Conservation (phyloP, 2,329 filamentous ascomycete species). For the Fusarium continuum region DNA sequence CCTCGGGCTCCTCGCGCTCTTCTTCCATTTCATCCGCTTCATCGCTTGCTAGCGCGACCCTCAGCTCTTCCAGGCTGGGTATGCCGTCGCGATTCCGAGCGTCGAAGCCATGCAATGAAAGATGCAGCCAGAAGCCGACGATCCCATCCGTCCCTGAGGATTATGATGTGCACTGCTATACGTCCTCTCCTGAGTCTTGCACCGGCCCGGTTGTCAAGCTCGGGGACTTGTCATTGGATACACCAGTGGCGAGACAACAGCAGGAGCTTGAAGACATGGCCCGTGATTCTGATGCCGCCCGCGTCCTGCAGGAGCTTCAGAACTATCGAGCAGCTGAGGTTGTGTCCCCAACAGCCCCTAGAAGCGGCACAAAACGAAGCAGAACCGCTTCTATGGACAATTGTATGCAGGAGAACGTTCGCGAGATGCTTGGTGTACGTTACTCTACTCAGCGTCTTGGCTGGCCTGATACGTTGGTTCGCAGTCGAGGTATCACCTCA, state of each 20-base stretch:
- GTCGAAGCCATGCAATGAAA: slow-evolving; percentile 67
- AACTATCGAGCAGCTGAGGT: slow-evolving; percentile 57
- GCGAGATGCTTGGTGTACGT: slow-evolving; percentile 63
- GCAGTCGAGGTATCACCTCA: slow-evolving; percentile 43
- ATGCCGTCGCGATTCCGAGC: slow-evolving; percentile 71
- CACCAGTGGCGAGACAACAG: slow-evolving; percentile 56
- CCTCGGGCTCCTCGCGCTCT: slow-evolving; percentile 68
- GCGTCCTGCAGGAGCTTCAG: slow-evolving; percentile 68
- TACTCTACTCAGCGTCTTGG: slow-evolving; percentile 42
- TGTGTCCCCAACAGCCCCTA: slow-evolving; percentile 45
- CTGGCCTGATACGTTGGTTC: slow-evolving; percentile 53
- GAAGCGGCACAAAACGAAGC: slow-evolving; percentile 65
- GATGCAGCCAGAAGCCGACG: slow-evolving; percentile 60
- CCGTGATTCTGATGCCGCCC: slow-evolving; percentile 63
- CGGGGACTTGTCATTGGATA: slow-evolving; percentile 59
- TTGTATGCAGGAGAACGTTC: slow-evolving; percentile 73
- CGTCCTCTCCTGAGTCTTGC: slow-evolving; percentile 67
- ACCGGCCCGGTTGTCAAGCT: slow-evolving; percentile 62
- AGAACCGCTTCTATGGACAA: slow-evolving; percentile 67
- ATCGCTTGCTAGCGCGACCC: slow-evolving; percentile 67
- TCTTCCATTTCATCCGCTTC: slow-evolving; percentile 72
- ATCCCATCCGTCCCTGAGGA: slow-evolving; percentile 68
- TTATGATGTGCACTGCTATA: slow-evolving; percentile 60
- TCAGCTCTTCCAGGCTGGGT: slow-evolving; percentile 60
- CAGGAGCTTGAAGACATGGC: slow-evolving; percentile 56